Evolutionary conservation across 2,329 filamentous ascomycete species (phyloP).

Genomic region (Fusarium musae): DNA sequence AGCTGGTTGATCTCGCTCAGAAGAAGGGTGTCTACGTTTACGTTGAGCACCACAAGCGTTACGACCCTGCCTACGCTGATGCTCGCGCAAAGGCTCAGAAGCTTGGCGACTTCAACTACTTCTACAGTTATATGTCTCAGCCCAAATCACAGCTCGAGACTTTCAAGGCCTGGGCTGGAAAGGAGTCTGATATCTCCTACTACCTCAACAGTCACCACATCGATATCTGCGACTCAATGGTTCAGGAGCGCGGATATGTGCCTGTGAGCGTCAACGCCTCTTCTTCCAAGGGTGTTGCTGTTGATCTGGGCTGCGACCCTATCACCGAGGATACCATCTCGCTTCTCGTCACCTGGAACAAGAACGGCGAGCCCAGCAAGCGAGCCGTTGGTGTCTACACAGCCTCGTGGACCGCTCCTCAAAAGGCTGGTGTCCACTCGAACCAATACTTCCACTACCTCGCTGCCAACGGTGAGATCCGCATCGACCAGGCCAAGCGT

Average conservation of each 20-base stretch:
- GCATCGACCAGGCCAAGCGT: conserved; percentile 91
- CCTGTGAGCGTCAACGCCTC: conserved; percentile 84
- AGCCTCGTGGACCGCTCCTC: conserved; percentile 92
- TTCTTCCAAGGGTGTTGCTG: conserved; percentile 82
- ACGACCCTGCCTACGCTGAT: conserved; percentile 91
- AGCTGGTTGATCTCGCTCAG: conserved; percentile 76
- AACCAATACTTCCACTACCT: conserved; percentile 99
- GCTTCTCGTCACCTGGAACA: conserved; percentile 87
- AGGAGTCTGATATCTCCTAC: conserved; percentile 93
- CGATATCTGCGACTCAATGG: conserved; percentile 93
- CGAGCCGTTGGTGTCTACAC: conserved; percentile 91
- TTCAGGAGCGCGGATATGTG: conserved; percentile 74
- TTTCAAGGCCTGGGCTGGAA: conserved; percentile 93
- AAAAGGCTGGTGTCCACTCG: conserved; percentile 92
- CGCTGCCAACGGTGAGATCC: conserved; percentile 83
- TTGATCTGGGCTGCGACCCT: conserved; percentile 79
- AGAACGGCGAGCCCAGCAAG: conserved; percentile 74
- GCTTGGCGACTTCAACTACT: conserved; percentile 97
- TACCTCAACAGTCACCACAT: conserved; percentile 97
- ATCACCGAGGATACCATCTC: conserved; percentile 95
- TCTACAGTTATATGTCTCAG: conserved; percentile 97
- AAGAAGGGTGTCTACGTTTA: conserved; percentile 88
- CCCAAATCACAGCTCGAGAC: conserved; percentile 92
- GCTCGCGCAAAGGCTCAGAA: conserved; percentile 79
- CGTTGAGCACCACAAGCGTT: conserved; percentile 97